A percentile compares a stretch with the other conserved stretches of the same genome.
Conservation (phyloP, 2,329 filamentous ascomycete genomes). For the Chrysosporium queenslandicum region DNA sequence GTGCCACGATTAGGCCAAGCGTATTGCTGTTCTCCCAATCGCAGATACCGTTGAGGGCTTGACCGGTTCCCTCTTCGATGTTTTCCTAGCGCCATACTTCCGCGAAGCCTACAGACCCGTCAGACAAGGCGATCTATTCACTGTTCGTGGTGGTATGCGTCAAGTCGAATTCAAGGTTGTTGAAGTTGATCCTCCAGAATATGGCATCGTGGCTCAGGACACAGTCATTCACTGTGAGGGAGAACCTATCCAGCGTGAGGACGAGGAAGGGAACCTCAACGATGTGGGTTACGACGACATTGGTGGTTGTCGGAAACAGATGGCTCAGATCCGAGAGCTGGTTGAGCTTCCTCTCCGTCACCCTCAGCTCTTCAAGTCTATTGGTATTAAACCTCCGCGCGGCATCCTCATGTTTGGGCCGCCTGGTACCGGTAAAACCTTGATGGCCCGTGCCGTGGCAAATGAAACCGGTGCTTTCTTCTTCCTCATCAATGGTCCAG, state of each 20-base stretch:
- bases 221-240: slow-evolving; percentile 99
- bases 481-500: slow-evolving; percentile 97
- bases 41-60: slow-evolving; percentile 96
- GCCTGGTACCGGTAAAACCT: slow-evolving; percentile 96
- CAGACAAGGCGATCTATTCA: slow-evolving; percentile 95
- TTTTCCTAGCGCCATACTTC: slow-evolving; percentile 99
- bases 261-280: slow-evolving; percentile 98
- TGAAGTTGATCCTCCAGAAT: slow-evolving; percentile 95
- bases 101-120: slow-evolving; percentile 96
- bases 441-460: slow-evolving; percentile 97
- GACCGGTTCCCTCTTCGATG: slow-evolving; percentile 94
- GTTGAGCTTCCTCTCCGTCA: slow-evolving; percentile 94
- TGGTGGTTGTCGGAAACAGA: slow-evolving; percentile 98
- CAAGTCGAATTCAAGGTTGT: slow-evolving; percentile 99
- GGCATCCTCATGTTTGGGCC: slow-evolving; percentile 95
- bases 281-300: slow-evolving; percentile 99
- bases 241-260: slow-evolving; percentile 91
- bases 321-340: slow-evolving; percentile 98
- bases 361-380: slow-evolving; percentile 98
- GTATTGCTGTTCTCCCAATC: slow-evolving; percentile 94
- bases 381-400: slow-evolving; percentile 97
- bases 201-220: slow-evolving; percentile 96
- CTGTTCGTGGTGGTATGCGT: slow-evolving; percentile 93
- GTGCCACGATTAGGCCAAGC: slow-evolving; percentile 63
- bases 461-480: slow-evolving; percentile 99